phyloP scores from a whole-genome alignment of 2,329 filamentous ascomycete species.

The Chaetomiaceae sp. region DNA sequence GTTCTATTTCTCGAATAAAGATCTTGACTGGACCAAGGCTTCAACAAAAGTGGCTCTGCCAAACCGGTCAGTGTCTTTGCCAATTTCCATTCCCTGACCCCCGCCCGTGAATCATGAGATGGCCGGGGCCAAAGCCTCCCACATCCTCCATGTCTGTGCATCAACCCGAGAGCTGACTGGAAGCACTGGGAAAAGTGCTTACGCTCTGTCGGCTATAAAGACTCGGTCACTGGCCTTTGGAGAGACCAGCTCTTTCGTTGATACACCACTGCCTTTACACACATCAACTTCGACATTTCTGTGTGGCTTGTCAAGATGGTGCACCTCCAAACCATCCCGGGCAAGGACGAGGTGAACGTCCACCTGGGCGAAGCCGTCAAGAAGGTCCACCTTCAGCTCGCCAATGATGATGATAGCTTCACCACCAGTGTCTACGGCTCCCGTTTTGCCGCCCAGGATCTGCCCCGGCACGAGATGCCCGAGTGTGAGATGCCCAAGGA shows the following conservation, averaged over 20 bases:
- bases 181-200: neutral
- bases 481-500: constrained; percentile 86
- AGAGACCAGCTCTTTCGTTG: neutral
- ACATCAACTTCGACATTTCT: too few relatives aligned
- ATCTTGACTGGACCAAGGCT: too few relatives aligned
- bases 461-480: constrained; percentile 82
- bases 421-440: constrained; percentile 85
- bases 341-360: constrained; percentile 27
- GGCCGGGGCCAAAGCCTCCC: constrained; percentile 11
- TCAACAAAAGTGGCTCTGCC: constrained; percentile 9
- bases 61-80: constrained; percentile 14
- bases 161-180: neutral
- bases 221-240: neutral
- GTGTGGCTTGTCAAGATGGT: constrained; percentile 41
- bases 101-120: constrained; percentile 17
- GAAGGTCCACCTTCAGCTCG: constrained; percentile 45
- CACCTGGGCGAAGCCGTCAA: constrained; percentile 36
- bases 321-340: constrained; percentile 44
- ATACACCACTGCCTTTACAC: neutral
- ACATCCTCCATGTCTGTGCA: constrained; percentile 1
- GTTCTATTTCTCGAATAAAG: too few relatives aligned
- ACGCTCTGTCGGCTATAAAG: neutral
- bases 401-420: constrained; percentile 54
- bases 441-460: constrained; percentile 72
- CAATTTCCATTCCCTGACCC: constrained; percentile 9